Conservation (phyloP, 805 yeast genomes). For the Candida xyloterini region DNA sequence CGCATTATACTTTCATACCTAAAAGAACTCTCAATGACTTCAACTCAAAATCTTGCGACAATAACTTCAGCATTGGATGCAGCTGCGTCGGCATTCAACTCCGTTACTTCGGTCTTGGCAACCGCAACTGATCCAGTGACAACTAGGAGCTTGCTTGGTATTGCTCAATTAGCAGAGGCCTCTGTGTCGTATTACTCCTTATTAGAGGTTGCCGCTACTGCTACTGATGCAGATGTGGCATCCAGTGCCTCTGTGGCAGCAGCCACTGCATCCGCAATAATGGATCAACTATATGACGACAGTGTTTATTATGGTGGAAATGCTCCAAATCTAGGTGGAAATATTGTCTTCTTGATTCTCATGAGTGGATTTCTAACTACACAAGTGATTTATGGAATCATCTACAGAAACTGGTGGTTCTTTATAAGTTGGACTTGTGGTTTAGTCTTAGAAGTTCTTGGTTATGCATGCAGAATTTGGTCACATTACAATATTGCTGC, state of each 20-base stretch:
- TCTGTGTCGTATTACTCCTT: conserved; percentile 28
- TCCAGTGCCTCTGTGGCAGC: conserved; percentile 18
- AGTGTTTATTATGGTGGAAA: conserved; percentile 36
- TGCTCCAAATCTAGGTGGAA: conserved; percentile 57
- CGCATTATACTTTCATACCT: too few species aligned
- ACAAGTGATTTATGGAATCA: conserved; percentile 44
- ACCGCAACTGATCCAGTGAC: conserved; percentile 15
- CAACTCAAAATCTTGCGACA: too few species aligned
- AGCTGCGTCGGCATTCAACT: conserved; percentile 12
- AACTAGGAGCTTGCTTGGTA: background rate
- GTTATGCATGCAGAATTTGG: conserved; percentile 60
- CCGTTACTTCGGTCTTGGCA: conserved; percentile 15
- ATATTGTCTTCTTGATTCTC: conserved; percentile 51
- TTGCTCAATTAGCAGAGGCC: conserved; percentile 24
- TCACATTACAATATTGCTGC: conserved; percentile 38
- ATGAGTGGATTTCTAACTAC: conserved; percentile 46
- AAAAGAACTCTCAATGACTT: too few species aligned
- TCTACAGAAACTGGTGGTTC: conserved; percentile 64
- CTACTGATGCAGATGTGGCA: conserved; percentile 16
- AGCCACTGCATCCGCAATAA: conserved; percentile 22
- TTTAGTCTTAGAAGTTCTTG: conserved; percentile 59
- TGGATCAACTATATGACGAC: conserved; percentile 17
- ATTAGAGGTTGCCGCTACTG: conserved; percentile 25
- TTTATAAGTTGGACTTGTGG: conserved; percentile 56
- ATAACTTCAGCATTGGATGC: conserved; percentile 4